Percentiles rank a stretch among this genome's conserved stretches.
These are phyloP conservation scores for Fusarium zealandicum DNA, from an alignment of 2,329 filamentous ascomycete species.

Conservation along the genomic window DNA sequence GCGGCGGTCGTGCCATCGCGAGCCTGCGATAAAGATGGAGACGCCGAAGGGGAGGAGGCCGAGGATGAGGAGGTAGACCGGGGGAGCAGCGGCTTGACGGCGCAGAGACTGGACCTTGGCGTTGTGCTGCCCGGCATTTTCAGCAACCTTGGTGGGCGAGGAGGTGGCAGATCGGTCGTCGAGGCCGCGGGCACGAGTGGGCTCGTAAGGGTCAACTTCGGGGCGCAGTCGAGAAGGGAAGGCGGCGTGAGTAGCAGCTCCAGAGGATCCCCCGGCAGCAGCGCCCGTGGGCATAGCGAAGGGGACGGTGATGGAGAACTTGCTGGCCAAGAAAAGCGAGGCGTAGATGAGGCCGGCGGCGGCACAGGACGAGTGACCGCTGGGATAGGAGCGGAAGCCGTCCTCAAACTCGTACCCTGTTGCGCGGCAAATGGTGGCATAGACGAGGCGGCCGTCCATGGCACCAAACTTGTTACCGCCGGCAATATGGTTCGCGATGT, in stretches of 20 bases:
- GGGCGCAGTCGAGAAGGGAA: conserved; percentile 72
- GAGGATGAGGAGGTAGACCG: conserved; percentile 76
- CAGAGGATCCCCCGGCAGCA: conserved; percentile 56
- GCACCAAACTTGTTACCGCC: conserved; percentile 64
- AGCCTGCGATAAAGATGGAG: conserved; percentile 83
- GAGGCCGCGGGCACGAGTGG: conserved; percentile 29
- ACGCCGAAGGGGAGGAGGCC: conserved; percentile 74
- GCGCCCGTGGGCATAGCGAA: conserved; percentile 64
- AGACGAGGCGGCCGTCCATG: conserved; percentile 72
- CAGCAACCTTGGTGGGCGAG: conserved; percentile 34
- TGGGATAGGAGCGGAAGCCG: conserved; percentile 80
- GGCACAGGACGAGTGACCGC: conserved; percentile 67
- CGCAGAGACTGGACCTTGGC: conserved; percentile 54
- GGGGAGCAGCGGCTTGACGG: conserved; percentile 80
- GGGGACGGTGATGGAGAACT: conserved; percentile 77
- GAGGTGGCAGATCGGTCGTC: conserved; percentile 33
- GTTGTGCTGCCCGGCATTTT: conserved; percentile 41
- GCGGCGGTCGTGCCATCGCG: conserved; percentile 86
- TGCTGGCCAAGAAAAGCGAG: conserved; percentile 84
- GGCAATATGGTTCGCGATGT: conserved; percentile 66
- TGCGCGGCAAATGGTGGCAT: conserved; percentile 77
- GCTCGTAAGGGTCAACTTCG: conserved; percentile 50
- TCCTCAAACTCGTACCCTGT: conserved; percentile 69
- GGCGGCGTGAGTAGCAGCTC: conserved; percentile 76
- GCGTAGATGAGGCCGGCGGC: conserved; percentile 86